phyloP scores from a whole-genome alignment of 1,139 yeast species.

The Geotrichum phurueaensis region DNA sequence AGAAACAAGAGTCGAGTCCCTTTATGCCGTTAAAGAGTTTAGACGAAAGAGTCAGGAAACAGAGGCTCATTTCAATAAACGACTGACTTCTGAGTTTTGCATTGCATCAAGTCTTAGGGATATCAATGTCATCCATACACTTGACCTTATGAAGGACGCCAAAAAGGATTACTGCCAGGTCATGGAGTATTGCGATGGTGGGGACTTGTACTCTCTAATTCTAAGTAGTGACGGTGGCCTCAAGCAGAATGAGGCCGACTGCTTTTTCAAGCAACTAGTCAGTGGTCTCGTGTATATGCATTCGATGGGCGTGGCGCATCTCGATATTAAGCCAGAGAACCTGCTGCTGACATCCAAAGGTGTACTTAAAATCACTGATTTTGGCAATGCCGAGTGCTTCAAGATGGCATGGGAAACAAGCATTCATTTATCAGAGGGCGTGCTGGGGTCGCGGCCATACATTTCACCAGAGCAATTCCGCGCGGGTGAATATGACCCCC shows the following conservation, averaged over 20 bases:
- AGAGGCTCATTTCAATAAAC: constrained; percentile 54
- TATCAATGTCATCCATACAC: constrained; percentile 73
- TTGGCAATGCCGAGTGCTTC: constrained; percentile 94
- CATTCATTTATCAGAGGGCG: constrained; percentile 74
- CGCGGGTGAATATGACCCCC: constrained; percentile 72
- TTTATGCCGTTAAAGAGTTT: constrained; percentile 82
- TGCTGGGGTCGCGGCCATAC: constrained; percentile 89
- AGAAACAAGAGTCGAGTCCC: constrained; percentile 41
- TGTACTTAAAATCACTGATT: constrained; percentile 80
- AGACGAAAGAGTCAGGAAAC: constrained; percentile 52
- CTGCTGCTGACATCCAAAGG: constrained; percentile 75
- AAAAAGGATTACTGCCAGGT: constrained; percentile 93
- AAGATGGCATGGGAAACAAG: constrained; percentile 95
- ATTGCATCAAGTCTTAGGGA: constrained; percentile 77
- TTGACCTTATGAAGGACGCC: constrained; percentile 82
- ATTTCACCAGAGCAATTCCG: constrained; percentile 94
- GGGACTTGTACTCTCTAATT: constrained; percentile 82
- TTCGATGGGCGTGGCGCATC: constrained; percentile 92
- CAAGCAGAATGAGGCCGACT: constrained; percentile 85
- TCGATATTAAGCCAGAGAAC: constrained; percentile 94
- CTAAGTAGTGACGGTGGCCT: constrained; percentile 72
- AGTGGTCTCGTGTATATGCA: constrained; percentile 95
- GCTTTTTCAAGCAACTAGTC: constrained; percentile 86
- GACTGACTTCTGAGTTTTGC: constrained; percentile 80
- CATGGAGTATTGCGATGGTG: constrained; percentile 95